These are phyloP conservation scores for Carex kokanica DNA, from an alignment of 176 grass and related monocot species.

Conservation along the genomic window DNA sequence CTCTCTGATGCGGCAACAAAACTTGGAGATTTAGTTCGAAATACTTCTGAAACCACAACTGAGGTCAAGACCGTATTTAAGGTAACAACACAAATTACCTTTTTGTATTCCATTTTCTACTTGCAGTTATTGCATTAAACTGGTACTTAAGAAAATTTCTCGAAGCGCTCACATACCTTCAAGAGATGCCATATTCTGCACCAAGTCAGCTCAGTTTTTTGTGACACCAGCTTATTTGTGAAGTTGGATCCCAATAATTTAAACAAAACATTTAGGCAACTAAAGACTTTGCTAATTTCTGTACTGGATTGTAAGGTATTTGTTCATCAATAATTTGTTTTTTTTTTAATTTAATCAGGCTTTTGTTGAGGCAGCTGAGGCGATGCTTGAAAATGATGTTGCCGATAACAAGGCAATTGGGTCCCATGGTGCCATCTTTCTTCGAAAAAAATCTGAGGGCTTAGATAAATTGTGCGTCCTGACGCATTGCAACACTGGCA, in stretches of 20 bases:
- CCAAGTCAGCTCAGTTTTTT: not conserved
- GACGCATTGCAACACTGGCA: conserved; percentile 97
- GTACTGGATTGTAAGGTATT: not conserved
- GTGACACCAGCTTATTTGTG: not conserved
- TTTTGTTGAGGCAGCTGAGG: conserved; percentile 74
- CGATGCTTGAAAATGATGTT: conserved; percentile 90
- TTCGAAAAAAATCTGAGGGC: conserved; percentile 40
- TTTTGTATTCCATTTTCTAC: not conserved
- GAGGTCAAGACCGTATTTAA: conserved; percentile 72
- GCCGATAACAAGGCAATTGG: conserved; percentile 92
- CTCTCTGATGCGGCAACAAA: conserved; percentile 82
- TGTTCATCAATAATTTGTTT: not conserved
- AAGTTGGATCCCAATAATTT: not conserved
- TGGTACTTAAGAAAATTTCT: not conserved
- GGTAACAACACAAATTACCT: conserved; percentile 32
- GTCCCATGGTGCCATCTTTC: conserved; percentile 65
- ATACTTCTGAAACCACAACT: conserved; percentile 44
- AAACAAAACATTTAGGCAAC: not conserved
- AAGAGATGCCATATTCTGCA: not conserved
- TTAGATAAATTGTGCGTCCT: conserved; percentile 55
- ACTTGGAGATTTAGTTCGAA: conserved; percentile 60
- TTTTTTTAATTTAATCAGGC: conserved; percentile 41
- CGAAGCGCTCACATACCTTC: not conserved
- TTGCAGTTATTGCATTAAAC: not conserved
- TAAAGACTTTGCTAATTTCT: not conserved